Evolutionary conservation across 2,329 filamentous ascomycete species (phyloP).

Genomic region (Colletotrichum musicola): DNA sequence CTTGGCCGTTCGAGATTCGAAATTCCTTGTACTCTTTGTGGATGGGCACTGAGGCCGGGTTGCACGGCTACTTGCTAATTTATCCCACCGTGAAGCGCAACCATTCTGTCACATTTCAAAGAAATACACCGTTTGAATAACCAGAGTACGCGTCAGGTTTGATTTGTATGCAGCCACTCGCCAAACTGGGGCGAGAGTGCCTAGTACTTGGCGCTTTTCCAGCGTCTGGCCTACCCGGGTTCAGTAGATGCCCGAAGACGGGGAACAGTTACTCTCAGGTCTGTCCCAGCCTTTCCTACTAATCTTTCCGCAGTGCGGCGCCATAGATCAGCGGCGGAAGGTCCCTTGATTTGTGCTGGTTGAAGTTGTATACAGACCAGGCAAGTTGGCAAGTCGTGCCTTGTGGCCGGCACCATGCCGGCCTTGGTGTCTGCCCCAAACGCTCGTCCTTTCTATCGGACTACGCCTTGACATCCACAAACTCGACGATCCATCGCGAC

Average conservation of each 20-base stretch:
- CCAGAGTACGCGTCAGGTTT: neutral
- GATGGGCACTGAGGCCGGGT: neutral
- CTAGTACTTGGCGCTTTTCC: conserved; percentile 7
- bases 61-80: neutral
- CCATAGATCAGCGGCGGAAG: neutral
- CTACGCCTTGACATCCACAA: conserved; percentile 1
- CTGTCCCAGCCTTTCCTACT: neutral
- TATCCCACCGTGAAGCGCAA: neutral
- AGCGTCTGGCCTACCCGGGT: conserved; percentile 15
- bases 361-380: neutral
- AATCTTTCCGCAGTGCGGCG: conserved; percentile 3
- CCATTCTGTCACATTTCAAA: neutral
- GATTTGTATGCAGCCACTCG: conserved; percentile 14
- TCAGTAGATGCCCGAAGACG: neutral
- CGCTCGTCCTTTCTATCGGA: neutral
- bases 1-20: neutral
- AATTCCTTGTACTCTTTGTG: neutral
- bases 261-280: conserved; percentile 1
- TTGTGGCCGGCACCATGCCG: conserved; percentile 8
- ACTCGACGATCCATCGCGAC: neutral
- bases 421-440: neutral
- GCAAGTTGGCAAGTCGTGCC: neutral
- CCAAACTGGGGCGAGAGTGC: conserved; percentile 2
- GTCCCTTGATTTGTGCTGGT: neutral
- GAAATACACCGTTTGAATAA: neutral